These are phyloP conservation scores for Talaromyces sp. DNA, from an alignment of 2,329 filamentous ascomycete genomes.

Conservation along the genomic window DNA sequence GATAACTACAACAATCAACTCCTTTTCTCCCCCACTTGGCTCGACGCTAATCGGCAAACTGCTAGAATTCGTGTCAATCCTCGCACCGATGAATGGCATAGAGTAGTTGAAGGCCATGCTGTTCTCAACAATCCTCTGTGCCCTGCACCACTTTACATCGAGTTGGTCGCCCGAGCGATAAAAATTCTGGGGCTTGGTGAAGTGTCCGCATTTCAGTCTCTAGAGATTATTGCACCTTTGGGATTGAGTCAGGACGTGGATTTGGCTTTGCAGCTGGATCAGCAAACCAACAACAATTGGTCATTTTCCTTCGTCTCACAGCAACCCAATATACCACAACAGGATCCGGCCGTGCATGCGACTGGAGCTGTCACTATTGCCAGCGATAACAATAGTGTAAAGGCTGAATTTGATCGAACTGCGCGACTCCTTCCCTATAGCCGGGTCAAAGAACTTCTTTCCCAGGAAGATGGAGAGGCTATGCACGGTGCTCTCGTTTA, in stretches of 20 bases:
- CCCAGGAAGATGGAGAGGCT: constrained; percentile 10
- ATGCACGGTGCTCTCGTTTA: constrained; percentile 20
- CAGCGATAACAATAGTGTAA: neutral
- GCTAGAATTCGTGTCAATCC: neutral
- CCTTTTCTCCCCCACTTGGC: neutral
- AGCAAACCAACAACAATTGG: neutral
- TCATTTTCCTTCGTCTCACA: neutral
- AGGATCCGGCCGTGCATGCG: neutral
- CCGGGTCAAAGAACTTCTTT: neutral
- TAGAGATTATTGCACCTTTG: neutral
- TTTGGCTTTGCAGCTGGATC: neutral
- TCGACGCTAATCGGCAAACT: neutral
- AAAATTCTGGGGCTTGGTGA: neutral
- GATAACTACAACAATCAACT: neutral
- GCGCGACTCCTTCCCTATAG: neutral
- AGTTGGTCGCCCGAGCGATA: neutral
- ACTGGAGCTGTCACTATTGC: neutral
- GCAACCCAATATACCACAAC: neutral
- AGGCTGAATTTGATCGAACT: neutral
- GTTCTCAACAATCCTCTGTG: neutral
- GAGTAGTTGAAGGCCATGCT: neutral
- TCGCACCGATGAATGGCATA: neutral
- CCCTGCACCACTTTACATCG: constrained; percentile 9
- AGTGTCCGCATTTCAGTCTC: neutral
- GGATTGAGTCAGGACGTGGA: neutral